Base-by-base conservation (phyloP, 768 basidiomycete species). In the Cubamyces sp. region DNA sequence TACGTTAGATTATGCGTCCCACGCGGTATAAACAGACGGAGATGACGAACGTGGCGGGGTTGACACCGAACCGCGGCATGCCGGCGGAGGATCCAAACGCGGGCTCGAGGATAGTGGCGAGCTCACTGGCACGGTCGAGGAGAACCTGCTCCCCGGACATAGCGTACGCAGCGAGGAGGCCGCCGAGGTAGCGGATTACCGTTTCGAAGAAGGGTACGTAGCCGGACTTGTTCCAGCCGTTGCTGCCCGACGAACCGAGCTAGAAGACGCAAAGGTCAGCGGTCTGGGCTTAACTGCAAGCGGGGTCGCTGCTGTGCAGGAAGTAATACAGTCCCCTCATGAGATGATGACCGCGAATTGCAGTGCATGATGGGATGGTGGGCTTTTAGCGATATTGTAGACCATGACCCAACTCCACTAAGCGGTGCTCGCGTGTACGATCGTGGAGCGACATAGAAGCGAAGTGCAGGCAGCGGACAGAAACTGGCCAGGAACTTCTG, bases 101-200 rank as follows among this genome's bases (percentile, higher is more conserved):
- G 2, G 88, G 85, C 5, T 92, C 81, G 5, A 96, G 78, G 26
- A 79, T 78, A 19, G 80, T 78, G 3, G 83, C 93, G 14, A 97
- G 84, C 50, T 93, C 87, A 48, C 90, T 84, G 0, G 94, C 91
- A 42, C 85, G 83, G 25, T 79, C 73, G 37, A 92, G 79, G 51
- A 90, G 79, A 1, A 88, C 62, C 5, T 73, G 66, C 57, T 94
- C 82, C n/a, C 78, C 76, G 1, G 89, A 85, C 0, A 96, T 76
- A 6, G 92, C 87, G 69, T 94, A 88, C 0, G 91, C 92, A 2
- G 92, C 88, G 5, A 96, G 81, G 1, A 96, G 78, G 6, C 95
- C 96, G 3, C 94, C 95, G 1, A 98, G 84, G 68, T 96, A 91
- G 34, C 95, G 86, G 62, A 97, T 97, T 43, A 90, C 85, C 0